phyloP scores from a whole-genome alignment of 352 stramenopile species.

The Phytophthora ramorum region DNA sequence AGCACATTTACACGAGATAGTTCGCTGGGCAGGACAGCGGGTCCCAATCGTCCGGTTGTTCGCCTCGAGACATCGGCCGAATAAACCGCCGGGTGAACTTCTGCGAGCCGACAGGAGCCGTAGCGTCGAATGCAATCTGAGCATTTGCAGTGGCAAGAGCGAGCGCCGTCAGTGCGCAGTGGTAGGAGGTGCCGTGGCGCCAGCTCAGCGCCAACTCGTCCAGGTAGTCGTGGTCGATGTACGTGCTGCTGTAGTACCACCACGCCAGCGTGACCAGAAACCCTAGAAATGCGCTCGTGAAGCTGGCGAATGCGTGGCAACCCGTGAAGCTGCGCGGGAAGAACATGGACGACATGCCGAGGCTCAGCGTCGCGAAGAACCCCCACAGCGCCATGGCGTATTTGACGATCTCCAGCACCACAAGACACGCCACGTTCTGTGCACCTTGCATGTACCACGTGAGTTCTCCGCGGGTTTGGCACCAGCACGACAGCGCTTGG shows the following conservation, averaged over 20 bases:
- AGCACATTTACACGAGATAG: conserved; percentile 48
- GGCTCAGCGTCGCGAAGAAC: conserved; percentile 32
- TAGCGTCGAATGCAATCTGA: conserved; percentile 35
- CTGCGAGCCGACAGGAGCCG: conserved; percentile 20
- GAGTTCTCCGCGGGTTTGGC: conserved; percentile 32
- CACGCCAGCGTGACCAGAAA: conserved; percentile 52
- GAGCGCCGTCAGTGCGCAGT: conserved; percentile 37
- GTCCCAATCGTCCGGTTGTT: conserved; percentile 23
- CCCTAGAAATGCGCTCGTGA: conserved; percentile 42
- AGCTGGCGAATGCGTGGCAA: conserved; percentile 43
- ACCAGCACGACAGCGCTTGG: conserved; percentile 53
- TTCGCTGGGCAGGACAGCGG: conserved; percentile 66
- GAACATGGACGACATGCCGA: conserved; percentile 31
- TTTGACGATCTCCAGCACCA: conserved; percentile 53
- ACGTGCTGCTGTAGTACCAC: conserved; percentile 61
- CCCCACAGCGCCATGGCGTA: conserved; percentile 59
- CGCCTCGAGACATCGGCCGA: conserved; percentile 19
- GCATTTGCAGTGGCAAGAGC: conserved; percentile 34
- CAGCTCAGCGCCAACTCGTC: conserved; percentile 46
- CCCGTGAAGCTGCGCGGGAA: conserved; percentile 8
- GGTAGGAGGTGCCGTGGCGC: conserved; percentile 54
- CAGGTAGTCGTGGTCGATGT: conserved; percentile 51
- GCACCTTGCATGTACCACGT: conserved; percentile 61
- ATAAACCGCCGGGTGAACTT: conserved; percentile 35
- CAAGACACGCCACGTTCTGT: conserved; percentile 62